Conservation (phyloP, 23 red algal genomes). For the Chondrus crispus region DNA sequence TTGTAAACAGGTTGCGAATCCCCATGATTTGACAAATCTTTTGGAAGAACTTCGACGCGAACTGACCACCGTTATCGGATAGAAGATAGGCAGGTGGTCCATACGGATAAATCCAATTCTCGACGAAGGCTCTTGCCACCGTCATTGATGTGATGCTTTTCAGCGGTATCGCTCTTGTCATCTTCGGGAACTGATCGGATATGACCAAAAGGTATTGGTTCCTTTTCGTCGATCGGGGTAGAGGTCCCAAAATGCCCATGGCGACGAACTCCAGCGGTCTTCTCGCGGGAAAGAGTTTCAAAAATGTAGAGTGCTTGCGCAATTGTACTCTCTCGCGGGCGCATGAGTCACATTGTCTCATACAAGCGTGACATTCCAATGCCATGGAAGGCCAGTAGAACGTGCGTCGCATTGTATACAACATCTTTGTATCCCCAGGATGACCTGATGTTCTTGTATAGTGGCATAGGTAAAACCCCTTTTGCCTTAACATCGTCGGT, state of each 20-base stretch:
- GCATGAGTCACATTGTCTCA: neutral
- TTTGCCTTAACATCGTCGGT: neutral
- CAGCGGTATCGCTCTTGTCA: neutral
- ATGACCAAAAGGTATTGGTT: conserved; percentile 31
- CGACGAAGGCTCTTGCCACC: neutral
- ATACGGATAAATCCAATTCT: neutral
- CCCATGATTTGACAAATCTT: neutral
- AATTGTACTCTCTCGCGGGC: neutral
- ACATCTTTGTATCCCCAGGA: neutral
- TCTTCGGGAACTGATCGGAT: conserved; percentile 2
- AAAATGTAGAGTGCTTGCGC: neutral
- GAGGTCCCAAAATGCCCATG: neutral
- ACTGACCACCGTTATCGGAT: conserved; percentile 33
- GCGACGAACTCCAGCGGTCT: neutral
- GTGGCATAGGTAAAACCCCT: neutral
- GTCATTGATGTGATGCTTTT: neutral
- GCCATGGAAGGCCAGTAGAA: neutral
- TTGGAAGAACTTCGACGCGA: conserved; percentile 2
- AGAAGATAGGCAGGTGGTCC: neutral
- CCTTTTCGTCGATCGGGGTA: neutral
- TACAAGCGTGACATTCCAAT: neutral
- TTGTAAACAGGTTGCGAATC: conserved; percentile 8
- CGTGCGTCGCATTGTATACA: neutral
- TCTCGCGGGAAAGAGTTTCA: neutral
- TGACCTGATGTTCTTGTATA: neutral